Conservation (phyloP, 106 monocot genomes). For the Acorus calamus region DNA sequence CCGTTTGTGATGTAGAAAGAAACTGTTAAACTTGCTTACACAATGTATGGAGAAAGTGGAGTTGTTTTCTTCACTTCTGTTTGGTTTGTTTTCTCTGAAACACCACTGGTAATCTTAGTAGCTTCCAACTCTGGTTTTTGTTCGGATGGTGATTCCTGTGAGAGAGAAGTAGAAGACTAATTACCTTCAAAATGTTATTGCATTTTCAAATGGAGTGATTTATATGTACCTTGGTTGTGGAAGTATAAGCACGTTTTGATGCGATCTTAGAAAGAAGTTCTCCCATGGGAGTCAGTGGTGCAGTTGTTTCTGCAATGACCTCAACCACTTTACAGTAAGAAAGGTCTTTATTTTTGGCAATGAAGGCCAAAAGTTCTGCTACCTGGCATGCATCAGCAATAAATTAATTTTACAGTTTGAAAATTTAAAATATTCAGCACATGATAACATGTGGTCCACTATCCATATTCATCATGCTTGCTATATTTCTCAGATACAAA, state of each 20-base stretch:
- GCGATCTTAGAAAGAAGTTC: slow-evolving; percentile 68
- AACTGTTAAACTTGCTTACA: slow-evolving; percentile 18
- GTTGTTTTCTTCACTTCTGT: slow-evolving; percentile 13
- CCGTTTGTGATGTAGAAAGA: background rate
- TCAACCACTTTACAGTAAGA: slow-evolving; percentile 84
- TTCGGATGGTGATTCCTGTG: slow-evolving; percentile 28
- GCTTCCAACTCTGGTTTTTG: slow-evolving; percentile 6
- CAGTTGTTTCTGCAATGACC: slow-evolving; percentile 85
- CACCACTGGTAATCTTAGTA: background rate
- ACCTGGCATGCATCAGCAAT: slow-evolving; percentile 29
- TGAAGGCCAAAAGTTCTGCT: slow-evolving; percentile 83
- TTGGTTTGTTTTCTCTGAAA: slow-evolving; percentile 7
- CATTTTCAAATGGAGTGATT: too few species aligned
- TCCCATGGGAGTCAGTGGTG: slow-evolving; percentile 59
- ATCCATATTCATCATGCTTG: too few species aligned
- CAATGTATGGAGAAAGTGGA: slow-evolving; percentile 51
- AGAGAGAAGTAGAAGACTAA: too few species aligned
- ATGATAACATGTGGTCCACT: too few species aligned
- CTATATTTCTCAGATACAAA: too few species aligned
- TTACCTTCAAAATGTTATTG: too few species aligned
- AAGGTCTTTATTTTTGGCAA: slow-evolving; percentile 65
- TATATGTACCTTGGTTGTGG: slow-evolving; percentile 7
- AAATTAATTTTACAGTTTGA: background rate
- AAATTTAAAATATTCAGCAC: too few species aligned
- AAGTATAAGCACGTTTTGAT: slow-evolving; percentile 45